Conservation (phyloP, 2,329 filamentous ascomycete species). For the Clonostachys byssicola region DNA sequence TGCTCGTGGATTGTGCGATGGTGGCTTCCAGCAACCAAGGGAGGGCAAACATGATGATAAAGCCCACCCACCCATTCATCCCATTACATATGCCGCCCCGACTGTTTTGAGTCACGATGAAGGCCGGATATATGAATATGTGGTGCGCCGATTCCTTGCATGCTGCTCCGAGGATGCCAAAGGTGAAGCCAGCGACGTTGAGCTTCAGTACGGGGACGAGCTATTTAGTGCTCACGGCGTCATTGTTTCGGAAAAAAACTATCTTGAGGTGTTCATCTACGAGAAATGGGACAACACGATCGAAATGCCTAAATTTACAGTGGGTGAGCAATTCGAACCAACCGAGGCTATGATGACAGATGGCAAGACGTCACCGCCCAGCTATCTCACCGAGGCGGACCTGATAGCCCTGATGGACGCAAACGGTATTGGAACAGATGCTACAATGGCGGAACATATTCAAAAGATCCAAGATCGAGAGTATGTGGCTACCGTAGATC, state of each 20-base stretch:
- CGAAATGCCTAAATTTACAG: conserved; percentile 72
- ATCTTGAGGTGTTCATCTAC: conserved; percentile 92
- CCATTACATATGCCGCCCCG: conserved; percentile 76
- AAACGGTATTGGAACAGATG: conserved; percentile 96
- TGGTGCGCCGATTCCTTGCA: conserved; percentile 85
- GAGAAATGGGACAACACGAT: conserved; percentile 92
- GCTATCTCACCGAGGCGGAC: conserved; percentile 90
- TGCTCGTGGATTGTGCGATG: conserved; percentile 69
- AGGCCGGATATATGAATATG: conserved; percentile 83
- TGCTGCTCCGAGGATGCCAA: conserved; percentile 94
- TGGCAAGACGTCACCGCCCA: conserved; percentile 82
- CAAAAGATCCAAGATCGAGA: conserved; percentile 87
- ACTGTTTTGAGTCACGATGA: conserved; percentile 63
- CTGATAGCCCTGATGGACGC: conserved; percentile 96
- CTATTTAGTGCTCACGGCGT: conserved; percentile 78
- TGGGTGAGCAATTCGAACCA: conserved; percentile 81
- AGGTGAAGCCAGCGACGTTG: conserved; percentile 80
- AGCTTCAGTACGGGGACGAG: conserved; percentile 80
- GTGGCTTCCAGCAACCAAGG: conserved; percentile 76
- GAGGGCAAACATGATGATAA: conserved; percentile 89
- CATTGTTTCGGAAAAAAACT: conserved; percentile 83
- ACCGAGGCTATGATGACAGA: conserved; percentile 86
- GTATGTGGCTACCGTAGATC: conserved; percentile 69
- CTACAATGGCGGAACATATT: conserved; percentile 98
- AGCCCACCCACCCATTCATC: conserved; percentile 95